Evolutionary conservation across 805 yeast species (phyloP), one percentile per base, ranked within the genome.

Genomic region (Deakozyma indianensis): DNA sequence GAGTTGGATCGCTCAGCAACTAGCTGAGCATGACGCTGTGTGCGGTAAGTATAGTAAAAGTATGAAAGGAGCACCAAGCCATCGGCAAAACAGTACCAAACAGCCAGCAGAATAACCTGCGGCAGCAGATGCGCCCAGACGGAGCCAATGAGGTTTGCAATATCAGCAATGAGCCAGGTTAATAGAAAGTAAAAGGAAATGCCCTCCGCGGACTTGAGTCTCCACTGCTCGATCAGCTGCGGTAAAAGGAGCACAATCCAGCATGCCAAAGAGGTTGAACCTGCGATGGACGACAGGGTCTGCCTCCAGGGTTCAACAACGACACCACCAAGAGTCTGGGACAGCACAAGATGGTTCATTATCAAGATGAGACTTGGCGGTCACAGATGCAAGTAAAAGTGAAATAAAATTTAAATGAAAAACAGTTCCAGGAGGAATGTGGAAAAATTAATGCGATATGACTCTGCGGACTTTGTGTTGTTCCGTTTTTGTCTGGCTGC

Each of bases 191-290:
- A 73, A 25, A 80, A 69, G 32, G 90, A 75, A 22, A 83, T 76
- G 3, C 94, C 94, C 27, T 81, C 88, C 3, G 86, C 83, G 16
- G 68, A 58, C 56, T 83, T 77, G 45, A 77, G 62, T 45, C 83
- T 63, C 87, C 87, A 83, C 62, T 83, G 90, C 58, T 83, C 94
- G 22, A 83, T 71, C 42, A 83, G 68, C 58, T 83, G 94, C 0
- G 94, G 92, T 52, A 83, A 63, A 47, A 83, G 69, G 35, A 83
- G 62, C 14, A 83, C 87, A 11, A 83, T 70, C 87, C 88, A 83
- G 59, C 90, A 80, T 0, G 90, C 86, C 38, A 83, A 68, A 25
- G 78, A 71, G 5, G 82, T 71, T 11, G 85, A 77, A 1, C 90
- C 90, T 58, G 38, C 38, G 18, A 32, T 20, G 5, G 38, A 9